Base-by-base conservation (phyloP, 2,329 filamentous ascomycete species). In the Exophiala dermatitidis region DNA sequence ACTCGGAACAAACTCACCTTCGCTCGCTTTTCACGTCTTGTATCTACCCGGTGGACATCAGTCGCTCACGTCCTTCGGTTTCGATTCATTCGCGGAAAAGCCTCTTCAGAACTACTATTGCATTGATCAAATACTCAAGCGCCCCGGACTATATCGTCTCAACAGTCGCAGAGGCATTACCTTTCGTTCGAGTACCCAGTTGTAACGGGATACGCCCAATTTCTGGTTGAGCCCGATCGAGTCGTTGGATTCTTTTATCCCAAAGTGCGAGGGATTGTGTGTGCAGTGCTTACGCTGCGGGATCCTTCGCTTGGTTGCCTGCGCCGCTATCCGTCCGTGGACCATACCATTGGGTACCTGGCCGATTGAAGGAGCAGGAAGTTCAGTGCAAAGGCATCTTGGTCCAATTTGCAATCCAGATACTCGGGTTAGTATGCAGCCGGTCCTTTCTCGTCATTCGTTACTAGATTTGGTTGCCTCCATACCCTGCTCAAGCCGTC, bases 11-110 rank as follows among this genome's bases (percentile, higher is more conserved):
- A 10, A 45, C 40, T 19, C 19, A 19, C 54, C 59, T 41, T 12
- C 60, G 59, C 52, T 62, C 61, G 59, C 60, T 63, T 57, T 57
- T 46, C 47, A 60, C 53, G 56, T 48, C 50, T 56, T 56, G 57
- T 46, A 52, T 50, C 38, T 52, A 47, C 40, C 46, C 57, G 57
- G 59, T 54, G 54, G 55, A 62, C 54, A 55, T 60, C 60, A 60
- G 56, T 62, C 60, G 60, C 60, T 62, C 54, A 58, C 30, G 59
- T 57, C 53, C 56, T 52, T 59, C 59, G 56, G 31, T 53, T 55
- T 53, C 56, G 56, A 58, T 45, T 52, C 48, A 48, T 58, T 58
- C 58, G 53, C 55, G 50, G 57, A 57, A 58, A 60, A 52, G 45
- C 38, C 46, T 46, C 33, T 26, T 28, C 28, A 45, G 32, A 28